phyloP scores from a whole-genome alignment of 495 filamentous ascomycete species.

The Penicillium longicatenatum region DNA sequence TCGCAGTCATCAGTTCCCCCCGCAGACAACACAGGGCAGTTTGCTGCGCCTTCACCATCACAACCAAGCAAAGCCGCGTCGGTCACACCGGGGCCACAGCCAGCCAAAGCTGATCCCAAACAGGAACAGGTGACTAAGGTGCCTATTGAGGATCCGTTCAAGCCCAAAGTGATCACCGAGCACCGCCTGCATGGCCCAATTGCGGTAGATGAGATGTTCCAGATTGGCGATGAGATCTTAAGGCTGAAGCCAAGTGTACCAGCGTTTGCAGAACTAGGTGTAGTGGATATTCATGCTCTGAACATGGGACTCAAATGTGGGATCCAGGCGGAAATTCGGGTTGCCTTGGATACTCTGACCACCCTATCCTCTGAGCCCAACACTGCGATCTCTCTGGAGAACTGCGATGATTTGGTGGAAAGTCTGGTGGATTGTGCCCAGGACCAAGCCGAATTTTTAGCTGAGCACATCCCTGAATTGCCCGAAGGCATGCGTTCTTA shows the following conservation, averaged over 20 bases:
- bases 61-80: slow-evolving; percentile 37
- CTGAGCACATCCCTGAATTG: slow-evolving; percentile 77
- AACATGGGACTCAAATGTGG: slow-evolving; percentile 91
- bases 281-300: slow-evolving; percentile 89
- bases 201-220: slow-evolving; percentile 58
- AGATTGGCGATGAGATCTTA: slow-evolving; percentile 63
- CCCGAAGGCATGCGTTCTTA: slow-evolving; percentile 84
- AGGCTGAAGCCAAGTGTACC: slow-evolving; percentile 73
- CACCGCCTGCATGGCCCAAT: slow-evolving; percentile 65
- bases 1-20: slow-evolving; percentile 39
- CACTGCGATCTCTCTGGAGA: slow-evolving; percentile 63
- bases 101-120: slow-evolving; percentile 42
- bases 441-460: slow-evolving; percentile 77
- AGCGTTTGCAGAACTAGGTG: slow-evolving; percentile 72
- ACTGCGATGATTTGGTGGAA: slow-evolving; percentile 87
- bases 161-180: slow-evolving; percentile 60
- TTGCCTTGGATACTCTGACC: slow-evolving; percentile 83
- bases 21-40: slow-evolving; percentile 34
- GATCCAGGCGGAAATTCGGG: slow-evolving; percentile 80
- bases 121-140: slow-evolving; percentile 50
- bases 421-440: slow-evolving; percentile 88
- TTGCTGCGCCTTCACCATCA: slow-evolving; percentile 37
- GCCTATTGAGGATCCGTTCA: slow-evolving; percentile 46
- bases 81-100: slow-evolving; percentile 47
- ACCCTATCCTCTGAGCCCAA: slow-evolving; percentile 66